phyloP scores from a whole-genome alignment of 2,329 filamentous ascomycete genomes.

The Cladosporium sp. region DNA sequence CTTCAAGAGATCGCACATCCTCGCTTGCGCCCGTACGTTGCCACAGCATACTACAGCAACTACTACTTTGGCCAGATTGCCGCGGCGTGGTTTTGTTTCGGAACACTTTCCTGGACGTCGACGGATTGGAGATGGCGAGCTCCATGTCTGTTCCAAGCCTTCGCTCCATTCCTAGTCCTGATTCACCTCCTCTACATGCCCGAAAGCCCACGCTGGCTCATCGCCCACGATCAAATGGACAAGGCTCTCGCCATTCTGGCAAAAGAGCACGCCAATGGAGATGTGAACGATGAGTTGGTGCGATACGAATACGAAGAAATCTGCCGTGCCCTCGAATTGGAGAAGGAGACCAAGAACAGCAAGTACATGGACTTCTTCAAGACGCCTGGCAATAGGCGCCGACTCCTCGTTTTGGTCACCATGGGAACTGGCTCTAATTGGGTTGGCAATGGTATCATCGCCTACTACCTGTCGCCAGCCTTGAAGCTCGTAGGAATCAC shows the following conservation, averaged over 20 bases:
- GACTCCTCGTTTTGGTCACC: conserved; percentile 7
- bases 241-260: conserved; percentile 56
- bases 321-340: conserved; percentile 10
- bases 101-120: not conserved
- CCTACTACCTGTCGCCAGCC: conserved; percentile 36
- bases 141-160: conserved; percentile 58
- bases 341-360: conserved; percentile 7
- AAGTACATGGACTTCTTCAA: conserved; percentile 10
- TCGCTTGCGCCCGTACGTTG: not conserved
- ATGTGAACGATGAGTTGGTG: conserved; percentile 55
- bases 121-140: conserved; percentile 49
- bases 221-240: conserved; percentile 56
- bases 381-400: conserved; percentile 13
- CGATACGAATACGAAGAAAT: conserved; percentile 65
- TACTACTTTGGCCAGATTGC: conserved; percentile 1
- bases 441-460: conserved; percentile 30
- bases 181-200: conserved; percentile 58
- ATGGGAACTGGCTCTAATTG: conserved; percentile 16
- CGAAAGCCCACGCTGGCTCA: conserved; percentile 60
- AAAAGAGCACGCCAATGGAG: conserved; percentile 60
- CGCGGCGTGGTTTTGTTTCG: not conserved
- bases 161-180: conserved; percentile 59
- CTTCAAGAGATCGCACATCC: conserved; percentile 7
- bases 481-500: conserved; percentile 14
- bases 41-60: not conserved